Evolutionary conservation across 2,329 filamentous ascomycete genomes (phyloP), one percentile per base, ranked within the genome.

Genomic region (Fusarium oxysporum): DNA sequence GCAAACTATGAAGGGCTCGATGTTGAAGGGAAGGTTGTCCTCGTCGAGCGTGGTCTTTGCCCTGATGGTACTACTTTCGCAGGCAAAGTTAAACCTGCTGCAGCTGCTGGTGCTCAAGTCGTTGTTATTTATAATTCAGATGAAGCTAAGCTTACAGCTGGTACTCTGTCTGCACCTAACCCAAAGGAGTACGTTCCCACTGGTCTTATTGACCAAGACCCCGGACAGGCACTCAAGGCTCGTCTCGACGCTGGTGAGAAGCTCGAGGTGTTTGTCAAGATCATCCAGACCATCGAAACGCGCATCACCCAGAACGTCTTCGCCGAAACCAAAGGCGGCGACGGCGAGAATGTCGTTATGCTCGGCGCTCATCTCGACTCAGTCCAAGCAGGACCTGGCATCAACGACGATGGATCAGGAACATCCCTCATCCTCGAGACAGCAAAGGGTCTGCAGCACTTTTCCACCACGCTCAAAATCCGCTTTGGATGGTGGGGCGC

Each of bases 361-460:
- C 76, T 85, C 1, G 84, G 84, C 25, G 84, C 83, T 0, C 84
- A 86, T 66, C 80, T 84, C 2, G 84, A 86, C 76, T 82, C 81
- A 0, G 84, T 85, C 5, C 81, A 83, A 35, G 82, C 81, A 14
- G 85, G 84, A 0, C 81, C 84, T 0, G 85, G 84, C 5, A 83
- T 86, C 66, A 86, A 86, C 54, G 85, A 86, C 50, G 84, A 86
- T 57, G 85, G 85, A 9, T 85, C 82, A 1, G 85, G 84, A 17
- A 80, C 80, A 1, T 79, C 83, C 0, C 80, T 83, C 0, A 76
- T 85, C 30, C 77, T 86, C 2, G 83, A 85, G 58, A 75, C 85
- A 12, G 83, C 83, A 59, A 81, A 81, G 10, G 82, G 77, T 21
- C 79, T 84, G 23, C 67, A 78, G 23, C 79, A 85, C 55, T 81